Evolutionary conservation across 129 eudicot genomes (phyloP), one percentile per base, ranked within the genome.

Genomic region (Glebionis coronaria): DNA sequence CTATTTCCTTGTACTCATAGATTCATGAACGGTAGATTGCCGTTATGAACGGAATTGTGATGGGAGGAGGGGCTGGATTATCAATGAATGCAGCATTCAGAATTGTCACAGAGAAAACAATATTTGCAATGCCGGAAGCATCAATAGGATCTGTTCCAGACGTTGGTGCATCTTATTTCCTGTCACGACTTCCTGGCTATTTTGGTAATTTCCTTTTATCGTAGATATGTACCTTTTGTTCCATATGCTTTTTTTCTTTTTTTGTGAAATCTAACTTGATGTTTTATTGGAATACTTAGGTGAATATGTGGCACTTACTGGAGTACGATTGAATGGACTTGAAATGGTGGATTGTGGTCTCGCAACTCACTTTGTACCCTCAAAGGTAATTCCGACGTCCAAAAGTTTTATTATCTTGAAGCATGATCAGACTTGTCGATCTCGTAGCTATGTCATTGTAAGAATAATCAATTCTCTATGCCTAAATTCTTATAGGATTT

Each of bases 31-130:
- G 1, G 11, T 35, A 74, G 79, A 74, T 83, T 44, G 69, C 75
- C 9, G 29, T 83, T 27, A 11, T 83, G 6, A 25, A 80, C 56
- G 88, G 88, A 19, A 70, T 74, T 13, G 83, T 83, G 14, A 83
- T 83, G 88, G 88, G 88, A 14, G 88, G 82, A 65, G 88, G 88
- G 3, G 88, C 85, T 15, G 85, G 88, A 16, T 49, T 80, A 20
- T 76, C 85, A 3, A 83, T 80, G 79, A 62, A 83, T 47, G 80
- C 78, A 18, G 31, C 57, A 11, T 83, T 73, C 42, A 73, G 83
- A 31, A 67, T 83, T 15, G 88, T 70, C 1, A 83, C 88, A 0
- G 85, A 83, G 65, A 80, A 80, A 5, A 73, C 88, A 13, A 0
- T 69, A 61, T 69, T 61, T 27, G 75, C 80, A 68, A 76, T 76